These are phyloP conservation scores for Viola odorata DNA, from an alignment of 345 rosid genomes.

Conservation along the genomic window DNA sequence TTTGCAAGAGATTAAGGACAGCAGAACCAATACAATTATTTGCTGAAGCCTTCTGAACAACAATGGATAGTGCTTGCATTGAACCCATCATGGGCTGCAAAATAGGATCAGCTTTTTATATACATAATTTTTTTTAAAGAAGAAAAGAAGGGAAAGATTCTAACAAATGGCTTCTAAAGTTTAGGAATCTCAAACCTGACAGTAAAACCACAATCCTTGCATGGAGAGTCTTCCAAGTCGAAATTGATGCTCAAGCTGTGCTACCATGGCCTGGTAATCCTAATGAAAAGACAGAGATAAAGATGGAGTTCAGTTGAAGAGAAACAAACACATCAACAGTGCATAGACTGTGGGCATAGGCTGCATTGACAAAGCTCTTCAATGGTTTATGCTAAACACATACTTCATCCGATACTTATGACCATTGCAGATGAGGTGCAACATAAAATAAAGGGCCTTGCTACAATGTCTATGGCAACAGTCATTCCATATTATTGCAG, in stretches of 20 bases:
- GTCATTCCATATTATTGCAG: too few species aligned
- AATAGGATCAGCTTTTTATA: constrained; percentile 14
- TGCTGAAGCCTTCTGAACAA: constrained; percentile 69
- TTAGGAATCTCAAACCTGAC: constrained; percentile 57
- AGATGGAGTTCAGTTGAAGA: neutral
- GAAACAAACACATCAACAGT: neutral
- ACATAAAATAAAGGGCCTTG: too few species aligned
- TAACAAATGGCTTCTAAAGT: constrained; percentile 4
- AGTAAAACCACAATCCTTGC: constrained; percentile 98
- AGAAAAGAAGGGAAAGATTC: neutral
- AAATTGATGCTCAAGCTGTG: constrained; percentile 96
- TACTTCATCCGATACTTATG: too few species aligned
- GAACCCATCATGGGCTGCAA: constrained; percentile 86
- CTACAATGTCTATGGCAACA: too few species aligned
- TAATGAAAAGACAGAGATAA: constrained; percentile 24
- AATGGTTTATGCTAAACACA: too few species aligned
- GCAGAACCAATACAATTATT: constrained; percentile 77
- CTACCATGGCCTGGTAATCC: constrained; percentile 94
- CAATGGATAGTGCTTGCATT: constrained; percentile 80
- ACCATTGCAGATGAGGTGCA: too few species aligned
- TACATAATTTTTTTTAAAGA: neutral
- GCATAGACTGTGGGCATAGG: too few species aligned
- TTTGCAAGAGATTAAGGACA: constrained; percentile 90
- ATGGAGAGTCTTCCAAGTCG: constrained; percentile 92
- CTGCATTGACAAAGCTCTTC: too few species aligned